A percentile compares a stretch with the other conserved stretches of the same genome.
Evolutionary conservation across 1,284 basidiomycete genomes (phyloP).

Genomic region (Pulveroboletus ridleyi): DNA sequence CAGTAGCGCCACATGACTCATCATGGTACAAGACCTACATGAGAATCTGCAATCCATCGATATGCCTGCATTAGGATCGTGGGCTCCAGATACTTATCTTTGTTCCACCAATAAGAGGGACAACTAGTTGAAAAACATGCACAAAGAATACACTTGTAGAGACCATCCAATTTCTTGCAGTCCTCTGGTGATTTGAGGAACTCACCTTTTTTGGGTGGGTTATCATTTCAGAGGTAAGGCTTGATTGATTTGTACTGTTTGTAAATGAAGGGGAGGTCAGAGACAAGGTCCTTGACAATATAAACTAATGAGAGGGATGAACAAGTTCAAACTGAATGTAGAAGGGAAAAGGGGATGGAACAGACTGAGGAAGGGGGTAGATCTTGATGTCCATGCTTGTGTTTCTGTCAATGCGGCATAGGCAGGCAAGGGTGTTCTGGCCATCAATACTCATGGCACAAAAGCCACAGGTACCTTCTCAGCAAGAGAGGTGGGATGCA

Average conservation of each 20-base stretch:
- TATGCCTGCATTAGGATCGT: constrained; percentile 97
- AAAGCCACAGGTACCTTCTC: constrained; percentile 98
- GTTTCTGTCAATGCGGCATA: constrained; percentile 93
- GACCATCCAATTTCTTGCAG: constrained; percentile 94
- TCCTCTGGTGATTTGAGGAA: constrained; percentile 93
- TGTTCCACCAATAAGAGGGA: constrained; percentile 99
- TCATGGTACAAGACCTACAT: constrained; percentile 54
- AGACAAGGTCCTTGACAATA: constrained; percentile 98
- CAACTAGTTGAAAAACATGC: constrained; percentile 98
- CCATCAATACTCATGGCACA: constrained; percentile 99
- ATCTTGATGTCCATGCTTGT: constrained; percentile 83
- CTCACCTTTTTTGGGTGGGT: constrained; percentile 85
- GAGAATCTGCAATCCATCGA: constrained; percentile 98
- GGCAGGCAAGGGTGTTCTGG: constrained; percentile 96
- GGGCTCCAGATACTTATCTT: constrained; percentile 97
- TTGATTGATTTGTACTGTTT: constrained; percentile 99
- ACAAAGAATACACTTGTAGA: constrained; percentile 96
- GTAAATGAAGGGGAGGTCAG: constrained; percentile 91
- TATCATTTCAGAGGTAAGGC: constrained; percentile 93
- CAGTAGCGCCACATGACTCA: neutral
- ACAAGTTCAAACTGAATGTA: constrained; percentile 1
- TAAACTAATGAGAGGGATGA: constrained; percentile 72
- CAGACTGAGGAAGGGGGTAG: constrained; percentile 96
- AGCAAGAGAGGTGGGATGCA: constrained; percentile 96
- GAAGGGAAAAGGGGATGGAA: constrained; percentile 23